A percentile compares a stretch with the other conserved stretches of the same genome.
Conservation (phyloP, 2,329 filamentous ascomycete species). For the Plectosphaerella cucumerina region DNA sequence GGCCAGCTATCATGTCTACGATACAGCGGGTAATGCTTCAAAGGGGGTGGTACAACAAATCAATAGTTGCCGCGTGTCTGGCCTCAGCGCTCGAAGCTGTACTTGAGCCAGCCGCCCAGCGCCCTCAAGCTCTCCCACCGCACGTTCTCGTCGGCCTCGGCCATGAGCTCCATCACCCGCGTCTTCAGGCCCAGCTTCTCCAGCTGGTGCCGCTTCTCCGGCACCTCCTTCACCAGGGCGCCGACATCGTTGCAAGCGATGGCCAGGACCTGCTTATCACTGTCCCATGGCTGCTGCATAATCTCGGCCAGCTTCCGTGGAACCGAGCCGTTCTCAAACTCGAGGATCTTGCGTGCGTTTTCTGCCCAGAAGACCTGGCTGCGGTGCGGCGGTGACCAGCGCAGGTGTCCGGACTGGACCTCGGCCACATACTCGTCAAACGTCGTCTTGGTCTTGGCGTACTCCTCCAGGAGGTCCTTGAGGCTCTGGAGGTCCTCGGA, state of each 20-base stretch:
- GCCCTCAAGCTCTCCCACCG: conserved; percentile 90
- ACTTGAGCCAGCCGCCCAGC: conserved; percentile 63
- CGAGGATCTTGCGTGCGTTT: conserved; percentile 82
- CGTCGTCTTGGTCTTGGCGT: conserved; percentile 68
- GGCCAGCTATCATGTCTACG: neutral
- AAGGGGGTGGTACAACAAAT: neutral
- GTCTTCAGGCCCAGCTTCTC: conserved; percentile 84
- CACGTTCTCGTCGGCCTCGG: conserved; percentile 80
- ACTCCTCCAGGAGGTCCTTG: conserved; percentile 61
- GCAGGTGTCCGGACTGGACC: conserved; percentile 78
- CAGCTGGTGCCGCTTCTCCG: conserved; percentile 73
- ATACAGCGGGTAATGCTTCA: neutral
- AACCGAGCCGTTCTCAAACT: conserved; percentile 75
- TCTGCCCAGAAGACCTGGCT: conserved; percentile 87
- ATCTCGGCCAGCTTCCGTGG: conserved; percentile 82
- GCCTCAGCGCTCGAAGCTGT: conserved; percentile 47
- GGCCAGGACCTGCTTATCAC: conserved; percentile 82
- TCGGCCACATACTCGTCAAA: conserved; percentile 89
- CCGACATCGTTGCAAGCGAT: conserved; percentile 93
- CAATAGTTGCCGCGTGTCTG: neutral
- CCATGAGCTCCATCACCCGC: conserved; percentile 91
- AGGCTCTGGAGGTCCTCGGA: conserved; percentile 58
- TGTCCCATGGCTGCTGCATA: conserved; percentile 67
- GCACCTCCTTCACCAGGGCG: conserved; percentile 82
- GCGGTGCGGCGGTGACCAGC: conserved; percentile 89